Percentiles rank a stretch among this genome's conserved stretches.
Evolutionary conservation across 495 filamentous ascomycete species (phyloP).

Genomic region (Trichoderma parareesei): DNA sequence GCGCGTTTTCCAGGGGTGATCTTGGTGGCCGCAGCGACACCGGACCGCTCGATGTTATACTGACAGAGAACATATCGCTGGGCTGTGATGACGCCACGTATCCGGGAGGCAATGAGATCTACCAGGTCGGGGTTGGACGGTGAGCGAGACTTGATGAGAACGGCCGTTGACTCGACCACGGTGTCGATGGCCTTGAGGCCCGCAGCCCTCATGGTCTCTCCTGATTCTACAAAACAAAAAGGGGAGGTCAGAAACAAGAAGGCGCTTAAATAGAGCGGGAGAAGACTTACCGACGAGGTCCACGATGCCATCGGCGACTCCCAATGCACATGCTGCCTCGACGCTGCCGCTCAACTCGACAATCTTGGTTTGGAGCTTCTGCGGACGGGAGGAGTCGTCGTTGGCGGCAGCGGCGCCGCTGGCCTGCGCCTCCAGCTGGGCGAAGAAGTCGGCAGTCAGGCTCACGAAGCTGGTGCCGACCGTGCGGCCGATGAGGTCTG

Average conservation of each 20-base stretch:
- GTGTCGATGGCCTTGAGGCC: conserved; percentile 96
- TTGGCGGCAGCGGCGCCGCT: conserved; percentile 12
- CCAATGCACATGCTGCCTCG: conserved; percentile 90
- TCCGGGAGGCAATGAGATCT: conserved; percentile 70
- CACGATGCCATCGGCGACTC: conserved; percentile 93
- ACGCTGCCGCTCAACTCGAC: conserved; percentile 92
- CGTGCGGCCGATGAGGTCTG: conserved; percentile 84
- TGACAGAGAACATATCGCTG: conserved; percentile 92
- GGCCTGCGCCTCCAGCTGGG: conserved; percentile 55
- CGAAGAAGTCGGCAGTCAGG: conserved; percentile 74
- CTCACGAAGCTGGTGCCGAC: conserved; percentile 92
- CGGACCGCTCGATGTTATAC: conserved; percentile 75
- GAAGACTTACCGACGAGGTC: conserved; percentile 78
- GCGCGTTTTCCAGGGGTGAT: conserved; percentile 95
- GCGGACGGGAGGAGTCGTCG: conserved; percentile 19
- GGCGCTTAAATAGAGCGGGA: background rate
- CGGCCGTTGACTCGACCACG: conserved; percentile 74
- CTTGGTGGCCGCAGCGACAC: conserved; percentile 56
- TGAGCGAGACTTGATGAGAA: conserved; percentile 84
- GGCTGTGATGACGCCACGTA: conserved; percentile 90
- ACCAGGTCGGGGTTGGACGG: conserved; percentile 74
- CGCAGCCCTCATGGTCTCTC: conserved; percentile 95
- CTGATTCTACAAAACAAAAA: conserved; percentile 60
- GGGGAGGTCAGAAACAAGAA: background rate
- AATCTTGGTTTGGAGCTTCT: conserved; percentile 67